Conservation (phyloP, 2,329 filamentous ascomycete genomes). For the Periglandula ipomoeae region DNA sequence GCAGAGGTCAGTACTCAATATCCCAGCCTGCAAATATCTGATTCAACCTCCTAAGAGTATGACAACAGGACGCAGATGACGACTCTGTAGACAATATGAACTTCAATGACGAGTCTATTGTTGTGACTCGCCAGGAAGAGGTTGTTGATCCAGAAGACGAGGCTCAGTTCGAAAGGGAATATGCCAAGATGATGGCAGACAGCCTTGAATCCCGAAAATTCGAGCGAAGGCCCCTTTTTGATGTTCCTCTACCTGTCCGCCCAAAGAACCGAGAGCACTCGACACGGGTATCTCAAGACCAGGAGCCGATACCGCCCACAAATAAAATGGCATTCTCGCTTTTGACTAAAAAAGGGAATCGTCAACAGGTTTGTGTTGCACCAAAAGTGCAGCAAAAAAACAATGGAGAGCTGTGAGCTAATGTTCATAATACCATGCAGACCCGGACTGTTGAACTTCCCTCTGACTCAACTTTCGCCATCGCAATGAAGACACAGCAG, state of each 20-base stretch:
- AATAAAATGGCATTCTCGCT: slow-evolving; percentile 93
- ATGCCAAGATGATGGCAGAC: slow-evolving; percentile 97
- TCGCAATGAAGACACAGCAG: slow-evolving; percentile 93
- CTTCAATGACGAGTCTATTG: slow-evolving; percentile 78
- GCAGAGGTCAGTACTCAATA: slow-evolving; percentile 35
- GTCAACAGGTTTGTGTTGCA: slow-evolving; percentile 76
- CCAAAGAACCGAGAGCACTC: slow-evolving; percentile 53
- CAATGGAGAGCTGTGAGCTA: not conserved
- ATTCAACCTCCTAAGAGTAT: not conserved
- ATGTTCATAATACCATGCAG: slow-evolving; percentile 32
- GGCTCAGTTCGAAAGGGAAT: slow-evolving; percentile 94
- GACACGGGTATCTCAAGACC: slow-evolving; percentile 18
- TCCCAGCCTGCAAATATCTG: not conserved
- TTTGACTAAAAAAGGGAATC: slow-evolving; percentile 90
- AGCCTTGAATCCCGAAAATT: slow-evolving; percentile 93
- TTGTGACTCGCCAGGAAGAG: slow-evolving; percentile 86
- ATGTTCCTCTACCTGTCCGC: slow-evolving; percentile 93
- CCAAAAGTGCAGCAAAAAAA: too few species aligned
- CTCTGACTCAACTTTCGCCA: slow-evolving; percentile 85
- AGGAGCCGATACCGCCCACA: slow-evolving; percentile 14
- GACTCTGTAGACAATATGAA: slow-evolving; percentile 48
- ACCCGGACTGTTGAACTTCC: slow-evolving; percentile 85
- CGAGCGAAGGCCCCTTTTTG: slow-evolving; percentile 87
- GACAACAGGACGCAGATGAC: slow-evolving; percentile 36
- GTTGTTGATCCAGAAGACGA: slow-evolving; percentile 87